A percentile compares a stretch with the other conserved stretches of the same genome.
These are phyloP conservation scores for Debaryomyces tyrocola DNA, from an alignment of 805 yeast genomes.

Conservation along the genomic window DNA sequence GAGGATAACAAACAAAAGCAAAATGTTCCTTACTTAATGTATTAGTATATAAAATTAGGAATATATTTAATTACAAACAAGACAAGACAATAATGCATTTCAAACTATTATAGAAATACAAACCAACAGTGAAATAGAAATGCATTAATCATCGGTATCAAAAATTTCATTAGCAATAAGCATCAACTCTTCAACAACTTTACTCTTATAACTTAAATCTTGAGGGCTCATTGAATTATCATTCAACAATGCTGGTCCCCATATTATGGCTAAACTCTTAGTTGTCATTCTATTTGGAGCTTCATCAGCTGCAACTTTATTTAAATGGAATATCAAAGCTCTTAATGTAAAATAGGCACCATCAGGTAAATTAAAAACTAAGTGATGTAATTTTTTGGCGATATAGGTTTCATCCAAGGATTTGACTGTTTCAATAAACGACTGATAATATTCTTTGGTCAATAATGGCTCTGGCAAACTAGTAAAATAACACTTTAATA, in stretches of 20 bases:
- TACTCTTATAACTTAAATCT: slow-evolving; percentile 73
- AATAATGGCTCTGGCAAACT: slow-evolving; percentile 86
- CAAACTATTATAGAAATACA: background rate
- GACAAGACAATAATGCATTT: background rate
- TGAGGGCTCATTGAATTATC: slow-evolving; percentile 64
- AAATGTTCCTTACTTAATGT: slow-evolving; percentile 17
- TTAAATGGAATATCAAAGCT: slow-evolving; percentile 80
- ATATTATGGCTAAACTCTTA: slow-evolving; percentile 79
- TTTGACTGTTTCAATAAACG: slow-evolving; percentile 69
- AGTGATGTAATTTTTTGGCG: slow-evolving; percentile 77
- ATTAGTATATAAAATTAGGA: slow-evolving; percentile 6
- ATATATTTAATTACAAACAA: background rate
- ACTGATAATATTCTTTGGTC: slow-evolving; percentile 58
- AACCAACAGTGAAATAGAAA: background rate
- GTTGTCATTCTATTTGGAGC: slow-evolving; percentile 76
- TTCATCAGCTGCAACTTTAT: slow-evolving; percentile 65
- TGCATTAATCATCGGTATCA: slow-evolving; percentile 33
- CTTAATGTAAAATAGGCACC: slow-evolving; percentile 92
- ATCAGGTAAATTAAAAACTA: slow-evolving; percentile 88
- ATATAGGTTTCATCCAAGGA: slow-evolving; percentile 46
- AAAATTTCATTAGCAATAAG: slow-evolving; percentile 78
- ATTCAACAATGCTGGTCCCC: slow-evolving; percentile 90
- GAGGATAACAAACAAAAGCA: slow-evolving; percentile 4
- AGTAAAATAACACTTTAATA: slow-evolving; percentile 80
- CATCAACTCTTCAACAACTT: slow-evolving; percentile 81